Percentiles rank a stretch among this genome's conserved stretches.
phyloP scores from a whole-genome alignment of 2,329 filamentous ascomycete species.

The Alternaria sp. region DNA sequence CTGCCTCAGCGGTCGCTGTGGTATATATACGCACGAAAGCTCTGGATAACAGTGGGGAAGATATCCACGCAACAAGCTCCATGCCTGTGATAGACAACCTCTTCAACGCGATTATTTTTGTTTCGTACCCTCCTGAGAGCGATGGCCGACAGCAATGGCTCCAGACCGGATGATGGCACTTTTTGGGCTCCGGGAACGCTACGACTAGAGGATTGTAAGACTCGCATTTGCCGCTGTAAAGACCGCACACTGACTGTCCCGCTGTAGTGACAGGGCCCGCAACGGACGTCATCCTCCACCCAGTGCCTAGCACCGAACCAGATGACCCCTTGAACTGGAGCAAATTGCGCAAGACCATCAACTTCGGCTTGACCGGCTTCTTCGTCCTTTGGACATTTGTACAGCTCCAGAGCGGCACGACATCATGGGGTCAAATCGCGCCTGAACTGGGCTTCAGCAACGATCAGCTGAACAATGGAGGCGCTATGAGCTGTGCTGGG shows the following conservation, averaged over 20 bases:
- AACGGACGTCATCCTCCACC: slow-evolving; percentile 14
- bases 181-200: slow-evolving; percentile 19
- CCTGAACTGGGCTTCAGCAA: slow-evolving; percentile 52
- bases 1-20: not conserved
- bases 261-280: slow-evolving; percentile 1
- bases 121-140: not conserved
- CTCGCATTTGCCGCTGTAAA: not conserved
- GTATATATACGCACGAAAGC: not conserved
- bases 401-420: slow-evolving; percentile 50
- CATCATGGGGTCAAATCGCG: slow-evolving; percentile 53
- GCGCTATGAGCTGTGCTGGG: slow-evolving; percentile 52
- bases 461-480: slow-evolving; percentile 51
- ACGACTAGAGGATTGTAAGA: slow-evolving; percentile 12
- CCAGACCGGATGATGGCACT: slow-evolving; percentile 1
- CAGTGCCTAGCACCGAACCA: slow-evolving; percentile 15
- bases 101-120: not conserved
- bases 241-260: not conserved
- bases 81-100: not conserved
- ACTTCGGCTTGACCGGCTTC: slow-evolving; percentile 51
- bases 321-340: slow-evolving; percentile 51
- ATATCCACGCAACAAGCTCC: not conserved
- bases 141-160: not conserved
- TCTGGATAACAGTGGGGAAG: not conserved
- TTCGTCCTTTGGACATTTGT: slow-evolving; percentile 54
- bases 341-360: slow-evolving; percentile 49